Base-by-base conservation (phyloP, 306 rosid genomes). In the Potentilla sterilis region DNA sequence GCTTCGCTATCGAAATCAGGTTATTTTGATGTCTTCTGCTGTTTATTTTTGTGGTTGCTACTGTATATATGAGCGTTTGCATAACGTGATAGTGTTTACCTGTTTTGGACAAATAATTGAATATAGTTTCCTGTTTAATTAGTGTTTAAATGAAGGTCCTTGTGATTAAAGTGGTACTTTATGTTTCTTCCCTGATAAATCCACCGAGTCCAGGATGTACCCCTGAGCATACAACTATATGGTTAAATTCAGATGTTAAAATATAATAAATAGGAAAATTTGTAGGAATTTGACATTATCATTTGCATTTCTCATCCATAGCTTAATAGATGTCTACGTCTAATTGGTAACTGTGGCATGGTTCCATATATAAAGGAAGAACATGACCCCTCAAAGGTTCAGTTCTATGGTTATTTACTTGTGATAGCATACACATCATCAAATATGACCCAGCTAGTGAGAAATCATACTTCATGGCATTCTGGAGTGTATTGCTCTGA, bases 1-100 rank as follows among this genome's bases (percentile, higher is more conserved):
- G 80, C 77, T 14, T 9, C 52, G 9, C 22, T 63, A 38, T 64
- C 49, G 15, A 81, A 76, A 81, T 70, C 84, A 81, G 80, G 84
- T 76, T 52, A 19, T 14, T 67, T 32, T 61, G 5, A 43, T 73
- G 41, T 67, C 28, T 0, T 44, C 28, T 21, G 42, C 21, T 44
- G 43, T 51, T 76, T 49, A 15, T 40, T 54, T 24, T 28, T 4
- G 22, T 41, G 40, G 24, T 16, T 37, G 19, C 12, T 4, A 55
- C 14, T 38, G 21, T 46, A 38, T 62, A 0, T 21, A 32, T 14
- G 19, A 3, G 18, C 11, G 38, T 19, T 22, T 9, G 62, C 8
- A 3, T 13, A 43, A 72, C 52, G 55, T 42, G 21, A 38, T 7
- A 3, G 65, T 47, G 19, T 22, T 18, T 32, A 7, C 16, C 37